These are phyloP conservation scores for Entelexis sorbosivorans DNA, from an alignment of 1,139 yeast genomes.

Conservation along the genomic window DNA sequence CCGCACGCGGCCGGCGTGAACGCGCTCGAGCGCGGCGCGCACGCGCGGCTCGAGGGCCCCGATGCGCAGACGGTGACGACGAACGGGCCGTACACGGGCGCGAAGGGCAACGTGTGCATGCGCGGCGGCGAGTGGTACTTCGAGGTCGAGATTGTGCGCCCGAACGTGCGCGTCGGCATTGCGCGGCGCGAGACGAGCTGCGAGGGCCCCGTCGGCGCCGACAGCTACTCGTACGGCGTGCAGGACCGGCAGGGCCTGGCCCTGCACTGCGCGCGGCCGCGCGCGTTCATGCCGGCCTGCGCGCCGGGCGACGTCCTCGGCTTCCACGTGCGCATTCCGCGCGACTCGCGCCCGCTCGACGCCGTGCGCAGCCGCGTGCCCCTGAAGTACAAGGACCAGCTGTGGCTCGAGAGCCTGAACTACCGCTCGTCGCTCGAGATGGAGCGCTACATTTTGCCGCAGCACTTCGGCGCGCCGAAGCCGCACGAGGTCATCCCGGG, in stretches of 20 bases:
- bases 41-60: constrained; percentile 7
- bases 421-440: constrained; percentile 64
- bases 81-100: constrained; percentile 68
- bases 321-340: constrained; percentile 61
- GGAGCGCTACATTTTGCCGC: constrained; percentile 48
- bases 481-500: constrained; percentile 36
- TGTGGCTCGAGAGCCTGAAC: constrained; percentile 80
- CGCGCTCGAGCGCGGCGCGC: constrained; percentile 13
- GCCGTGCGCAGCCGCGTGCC: constrained; percentile 74
- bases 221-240: constrained; percentile 85
- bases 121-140: constrained; percentile 72
- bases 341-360: constrained; percentile 25
- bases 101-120: constrained; percentile 62
- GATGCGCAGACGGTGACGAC: constrained; percentile 35
- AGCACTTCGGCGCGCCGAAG: constrained; percentile 23
- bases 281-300: constrained; percentile 48
- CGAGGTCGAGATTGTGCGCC: constrained; percentile 51
- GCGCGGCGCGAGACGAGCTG: constrained; percentile 76
- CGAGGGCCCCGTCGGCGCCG: constrained; percentile 94
- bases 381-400: constrained; percentile 62
- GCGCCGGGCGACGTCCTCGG: constrained; percentile 76
- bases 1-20: constrained; percentile 15
- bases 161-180: constrained; percentile 61
- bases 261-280: constrained; percentile 63
- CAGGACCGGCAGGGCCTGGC: constrained; percentile 74